A percentile compares a stretch with the other conserved stretches of the same genome.
phyloP scores from a whole-genome alignment of 2,329 filamentous ascomycete species.

The Penicillium hesseltinei region DNA sequence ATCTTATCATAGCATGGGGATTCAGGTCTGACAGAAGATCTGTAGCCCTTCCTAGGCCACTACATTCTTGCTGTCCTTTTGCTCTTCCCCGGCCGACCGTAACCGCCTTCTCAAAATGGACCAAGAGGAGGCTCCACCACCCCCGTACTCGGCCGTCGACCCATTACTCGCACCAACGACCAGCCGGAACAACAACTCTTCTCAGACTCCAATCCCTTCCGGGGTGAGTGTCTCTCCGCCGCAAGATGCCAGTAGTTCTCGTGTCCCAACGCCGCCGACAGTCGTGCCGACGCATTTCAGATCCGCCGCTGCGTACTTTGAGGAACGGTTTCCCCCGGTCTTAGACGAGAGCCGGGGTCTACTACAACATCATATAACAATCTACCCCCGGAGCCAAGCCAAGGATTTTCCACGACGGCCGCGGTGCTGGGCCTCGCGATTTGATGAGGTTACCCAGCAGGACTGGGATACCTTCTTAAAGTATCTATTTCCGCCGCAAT shows the following conservation, averaged over 20 bases:
- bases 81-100: neutral
- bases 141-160: constrained; percentile 44
- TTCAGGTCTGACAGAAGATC: constrained; percentile 15
- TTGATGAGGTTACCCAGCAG: constrained; percentile 38
- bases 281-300: constrained; percentile 33
- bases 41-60: constrained; percentile 7
- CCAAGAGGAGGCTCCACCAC: constrained; percentile 42
- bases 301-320: constrained; percentile 40
- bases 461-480: constrained; percentile 47
- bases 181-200: constrained; percentile 19
- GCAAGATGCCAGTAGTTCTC: constrained; percentile 19
- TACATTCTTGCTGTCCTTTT: constrained; percentile 2
- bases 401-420: constrained; percentile 45
- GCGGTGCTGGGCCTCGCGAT: constrained; percentile 39
- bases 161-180: constrained; percentile 31
- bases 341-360: constrained; percentile 25
- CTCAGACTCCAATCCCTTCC: constrained; percentile 18
- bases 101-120: constrained; percentile 28
- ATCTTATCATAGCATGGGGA: constrained; percentile 22
- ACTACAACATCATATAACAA: constrained; percentile 40
- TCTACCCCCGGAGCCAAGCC: constrained; percentile 41
- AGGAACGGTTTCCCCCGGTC: constrained; percentile 33
- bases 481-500: constrained; percentile 42
- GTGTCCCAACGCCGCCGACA: constrained; percentile 10
- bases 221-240: constrained; percentile 19